Percentiles rank a stretch among this genome's conserved stretches.
phyloP scores from a whole-genome alignment of 768 basidiomycete species.

The Agrocybe praecox region DNA sequence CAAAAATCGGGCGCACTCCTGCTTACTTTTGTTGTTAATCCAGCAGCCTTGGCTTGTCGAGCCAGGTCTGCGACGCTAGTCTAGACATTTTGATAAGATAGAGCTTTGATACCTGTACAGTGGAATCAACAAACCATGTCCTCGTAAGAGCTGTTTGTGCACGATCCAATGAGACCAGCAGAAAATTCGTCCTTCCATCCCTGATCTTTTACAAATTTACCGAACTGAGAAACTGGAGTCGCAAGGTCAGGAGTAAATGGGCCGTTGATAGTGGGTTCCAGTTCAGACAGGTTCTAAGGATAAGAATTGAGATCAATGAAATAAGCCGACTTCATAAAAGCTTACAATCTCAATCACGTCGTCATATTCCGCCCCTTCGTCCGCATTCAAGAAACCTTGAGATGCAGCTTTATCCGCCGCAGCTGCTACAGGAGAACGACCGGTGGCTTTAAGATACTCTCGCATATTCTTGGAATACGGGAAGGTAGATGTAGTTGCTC shows the following conservation, averaged over 20 bases:
- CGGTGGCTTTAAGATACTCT: conserved; percentile 87
- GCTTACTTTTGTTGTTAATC: conserved; percentile 71
- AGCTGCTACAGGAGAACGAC: conserved; percentile 80
- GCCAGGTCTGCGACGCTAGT: conserved; percentile 92
- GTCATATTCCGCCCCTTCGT: conserved; percentile 91
- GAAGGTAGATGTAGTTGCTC: conserved; percentile 98
- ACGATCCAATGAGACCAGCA: conserved; percentile 94
- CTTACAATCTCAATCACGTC: conserved; percentile 91
- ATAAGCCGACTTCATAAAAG: conserved; percentile 8
- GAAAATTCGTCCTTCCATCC: conserved; percentile 95
- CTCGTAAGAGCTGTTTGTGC: conserved; percentile 98
- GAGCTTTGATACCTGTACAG: conserved; percentile 6
- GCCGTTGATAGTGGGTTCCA: conserved; percentile 94
- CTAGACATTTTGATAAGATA: conserved; percentile 36
- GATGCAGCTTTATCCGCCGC: conserved; percentile 86
- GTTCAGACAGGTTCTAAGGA: conserved; percentile 76
- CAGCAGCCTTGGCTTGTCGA: conserved; percentile 82
- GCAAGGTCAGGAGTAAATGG: conserved; percentile 98
- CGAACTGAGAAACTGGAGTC: conserved; percentile 91
- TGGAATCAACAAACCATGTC: conserved; percentile 66
- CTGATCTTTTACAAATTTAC: conserved; percentile 74
- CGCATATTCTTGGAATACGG: conserved; percentile 93
- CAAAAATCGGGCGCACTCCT: background rate
- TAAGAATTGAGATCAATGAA: background rate
- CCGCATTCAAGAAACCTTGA: conserved; percentile 78